Conservation (phyloP, 2,329 filamentous ascomycete species). For the Alternaria gaisen region DNA sequence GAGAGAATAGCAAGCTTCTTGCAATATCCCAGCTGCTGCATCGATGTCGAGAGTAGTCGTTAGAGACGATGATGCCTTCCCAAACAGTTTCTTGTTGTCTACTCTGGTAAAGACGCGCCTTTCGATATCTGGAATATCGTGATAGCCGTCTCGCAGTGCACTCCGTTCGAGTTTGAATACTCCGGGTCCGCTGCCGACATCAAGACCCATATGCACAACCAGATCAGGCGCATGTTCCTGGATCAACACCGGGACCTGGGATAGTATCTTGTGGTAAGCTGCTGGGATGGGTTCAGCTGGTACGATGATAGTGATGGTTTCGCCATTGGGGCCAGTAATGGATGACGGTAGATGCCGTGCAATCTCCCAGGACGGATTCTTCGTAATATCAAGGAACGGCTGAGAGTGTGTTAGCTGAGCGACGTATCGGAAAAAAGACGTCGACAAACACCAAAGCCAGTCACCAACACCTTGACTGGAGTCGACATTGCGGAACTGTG, state of each 20-base stretch:
- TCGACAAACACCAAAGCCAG: conserved; percentile 53
- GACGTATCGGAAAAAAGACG: not conserved
- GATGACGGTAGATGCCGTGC: conserved; percentile 65
- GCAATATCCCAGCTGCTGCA: not conserved
- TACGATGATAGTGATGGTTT: conserved; percentile 57
- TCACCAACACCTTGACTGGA: conserved; percentile 56
- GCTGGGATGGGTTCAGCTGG: conserved; percentile 75
- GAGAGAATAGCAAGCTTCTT: not conserved
- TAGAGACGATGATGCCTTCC: not conserved
- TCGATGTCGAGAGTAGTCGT: not conserved
- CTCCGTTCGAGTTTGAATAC: conserved; percentile 76
- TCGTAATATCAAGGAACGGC: conserved; percentile 76
- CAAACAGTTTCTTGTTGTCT: not conserved
- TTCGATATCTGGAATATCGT: conserved; percentile 72
- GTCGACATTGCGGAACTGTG: not conserved
- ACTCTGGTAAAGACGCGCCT: conserved; percentile 39
- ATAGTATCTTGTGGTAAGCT: conserved; percentile 58
- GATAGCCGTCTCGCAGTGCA: conserved; percentile 66
- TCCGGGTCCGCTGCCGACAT: conserved; percentile 60
- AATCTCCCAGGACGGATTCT: conserved; percentile 86
- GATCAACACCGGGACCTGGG: conserved; percentile 71
- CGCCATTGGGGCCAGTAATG: conserved; percentile 14
- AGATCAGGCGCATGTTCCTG: conserved; percentile 62
- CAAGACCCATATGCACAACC: conserved; percentile 83
- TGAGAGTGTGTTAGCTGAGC: conserved; percentile 48